Evolutionary conservation across 2,329 filamentous ascomycete genomes (phyloP), one percentile per base, ranked within the genome.

Genomic region (Beauveria medogensis): DNA sequence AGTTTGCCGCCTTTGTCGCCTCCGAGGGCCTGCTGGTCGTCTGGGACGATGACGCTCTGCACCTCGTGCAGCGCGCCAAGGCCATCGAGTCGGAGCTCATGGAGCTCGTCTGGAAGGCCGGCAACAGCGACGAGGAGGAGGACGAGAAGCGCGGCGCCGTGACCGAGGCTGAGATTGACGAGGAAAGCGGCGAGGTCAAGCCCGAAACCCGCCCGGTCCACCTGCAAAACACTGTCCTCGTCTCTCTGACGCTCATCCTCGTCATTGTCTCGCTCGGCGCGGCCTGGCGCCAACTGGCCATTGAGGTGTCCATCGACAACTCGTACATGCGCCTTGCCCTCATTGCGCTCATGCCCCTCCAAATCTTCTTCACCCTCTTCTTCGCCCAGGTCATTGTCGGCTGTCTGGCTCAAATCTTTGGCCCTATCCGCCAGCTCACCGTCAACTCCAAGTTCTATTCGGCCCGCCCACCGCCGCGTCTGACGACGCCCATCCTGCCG

Each of bases 361-460:
- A 91, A 70, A 79, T 91, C 62, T 91, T 92, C 78, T 91, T 92
- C 76, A 90, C 89, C 2, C 80, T 92, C 67, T 91, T 93, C 77
- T 92, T 93, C 70, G 86, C 80, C 24, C 88, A 92, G 72, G 89
- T 91, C 68, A 88, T 92, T 62, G 77, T 92, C 56, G 88, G 89
- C 63, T 91, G 87, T 69, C 72, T 92, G 68, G 85, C 87, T 2
- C 89, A 92, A 71, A 84, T 89, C 65, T 83, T 92, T 62, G 90
- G 90, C 5, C 89, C 90, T 1, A 83, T 92, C 61, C 81, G 82
- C 53, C 88, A 92, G 70, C 80, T 93, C 71, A 83, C 80, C 37
- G 76, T 81, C 67, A 94, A 94, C 79, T 91, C 89, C 69, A 90
- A 89, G 72, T 93, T 87, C 77, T 94, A 89, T 75, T 93, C 90